A percentile compares a stretch with the other conserved stretches of the same genome.
Evolutionary conservation across 805 yeast genomes (phyloP).

Genomic region (Yarrowia sp.): DNA sequence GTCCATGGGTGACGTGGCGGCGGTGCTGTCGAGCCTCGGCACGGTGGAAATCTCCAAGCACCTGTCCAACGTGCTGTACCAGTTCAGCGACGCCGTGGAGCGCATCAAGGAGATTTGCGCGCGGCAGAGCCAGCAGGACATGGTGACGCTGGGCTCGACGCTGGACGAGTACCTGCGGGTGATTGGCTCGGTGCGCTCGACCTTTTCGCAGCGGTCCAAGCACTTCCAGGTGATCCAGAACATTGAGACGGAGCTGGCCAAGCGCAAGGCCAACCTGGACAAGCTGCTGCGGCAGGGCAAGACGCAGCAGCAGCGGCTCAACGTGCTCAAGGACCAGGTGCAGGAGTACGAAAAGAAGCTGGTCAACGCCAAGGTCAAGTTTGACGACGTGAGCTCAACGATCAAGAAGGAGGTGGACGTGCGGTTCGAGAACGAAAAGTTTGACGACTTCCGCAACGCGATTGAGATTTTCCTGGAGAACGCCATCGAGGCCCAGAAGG

Average conservation of each 20-base stretch:
- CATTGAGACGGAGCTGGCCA: conserved; percentile 49
- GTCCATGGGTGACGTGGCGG: conserved; percentile 66
- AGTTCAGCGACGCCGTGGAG: conserved; percentile 69
- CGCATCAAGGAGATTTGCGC: conserved; percentile 71
- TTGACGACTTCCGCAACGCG: conserved; percentile 80
- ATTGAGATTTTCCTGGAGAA: conserved; percentile 90
- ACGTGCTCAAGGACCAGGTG: conserved; percentile 58
- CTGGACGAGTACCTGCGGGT: conserved; percentile 82
- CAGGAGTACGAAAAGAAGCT: conserved; percentile 54
- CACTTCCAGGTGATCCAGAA: conserved; percentile 46
- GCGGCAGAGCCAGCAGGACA: conserved; percentile 78
- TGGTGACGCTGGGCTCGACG: conserved; percentile 80
- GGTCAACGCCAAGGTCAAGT: conserved; percentile 53
- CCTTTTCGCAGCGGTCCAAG: conserved; percentile 72
- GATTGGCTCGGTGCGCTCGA: conserved; percentile 68
- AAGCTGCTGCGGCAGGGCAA: conserved; percentile 48
- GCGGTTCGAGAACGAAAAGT: conserved; percentile 67
- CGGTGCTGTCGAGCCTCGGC: conserved; percentile 57
- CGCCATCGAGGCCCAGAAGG: conserved; percentile 89
- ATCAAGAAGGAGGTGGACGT: conserved; percentile 63
- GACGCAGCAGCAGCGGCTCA: conserved; percentile 62
- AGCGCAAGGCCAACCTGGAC: conserved; percentile 49
- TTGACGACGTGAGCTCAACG: conserved; percentile 59
- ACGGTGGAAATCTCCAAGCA: conserved; percentile 70
- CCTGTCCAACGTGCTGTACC: conserved; percentile 60